Conservation (phyloP, 2,329 filamentous ascomycete species). For the Orbilia blumenaviensis region DNA sequence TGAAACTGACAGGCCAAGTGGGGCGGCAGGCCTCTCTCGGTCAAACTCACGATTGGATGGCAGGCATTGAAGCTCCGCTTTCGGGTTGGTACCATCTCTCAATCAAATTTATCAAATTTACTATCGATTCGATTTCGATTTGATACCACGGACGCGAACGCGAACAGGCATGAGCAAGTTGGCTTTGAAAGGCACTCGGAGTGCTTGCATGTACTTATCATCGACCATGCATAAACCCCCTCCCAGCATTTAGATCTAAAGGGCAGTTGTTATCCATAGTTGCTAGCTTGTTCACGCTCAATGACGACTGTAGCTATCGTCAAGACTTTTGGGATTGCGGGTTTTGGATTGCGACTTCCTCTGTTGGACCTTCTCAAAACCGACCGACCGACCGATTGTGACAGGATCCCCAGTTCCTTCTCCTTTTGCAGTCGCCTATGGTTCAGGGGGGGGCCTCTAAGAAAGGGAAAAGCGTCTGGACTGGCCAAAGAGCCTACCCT, state of each 20-base stretch:
- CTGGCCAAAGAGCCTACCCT: conserved; percentile 6
- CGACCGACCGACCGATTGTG: conserved; percentile 1
- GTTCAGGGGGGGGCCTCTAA: conserved; percentile 29
- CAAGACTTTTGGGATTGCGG: too few species aligned
- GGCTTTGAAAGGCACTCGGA: too few species aligned
- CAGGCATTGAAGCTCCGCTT: conserved; percentile 18
- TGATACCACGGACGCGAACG: conserved; percentile 11
- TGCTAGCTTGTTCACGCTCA: neutral
- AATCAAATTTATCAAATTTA: conserved; percentile 32
- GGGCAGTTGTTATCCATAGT: neutral
- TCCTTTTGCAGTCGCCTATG: conserved; percentile 32
- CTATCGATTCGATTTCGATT: conserved; percentile 24
- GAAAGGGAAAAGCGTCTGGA: conserved; percentile 18
- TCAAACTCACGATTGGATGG: conserved; percentile 6
- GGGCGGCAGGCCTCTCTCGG: conserved; percentile 16
- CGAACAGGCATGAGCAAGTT: neutral
- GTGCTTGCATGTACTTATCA: too few species aligned
- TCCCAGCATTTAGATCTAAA: too few species aligned
- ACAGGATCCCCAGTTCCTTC: conserved; percentile 12
- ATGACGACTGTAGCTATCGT: conserved; percentile 8
- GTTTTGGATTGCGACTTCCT: neutral
- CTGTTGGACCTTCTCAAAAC: conserved; percentile 19
- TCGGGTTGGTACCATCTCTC: conserved; percentile 31
- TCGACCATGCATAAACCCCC: too few species aligned
- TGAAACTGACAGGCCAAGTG: conserved; percentile 32